Conservation (phyloP, 2,329 filamentous ascomycete genomes). For the Aspergillus sp. region DNA sequence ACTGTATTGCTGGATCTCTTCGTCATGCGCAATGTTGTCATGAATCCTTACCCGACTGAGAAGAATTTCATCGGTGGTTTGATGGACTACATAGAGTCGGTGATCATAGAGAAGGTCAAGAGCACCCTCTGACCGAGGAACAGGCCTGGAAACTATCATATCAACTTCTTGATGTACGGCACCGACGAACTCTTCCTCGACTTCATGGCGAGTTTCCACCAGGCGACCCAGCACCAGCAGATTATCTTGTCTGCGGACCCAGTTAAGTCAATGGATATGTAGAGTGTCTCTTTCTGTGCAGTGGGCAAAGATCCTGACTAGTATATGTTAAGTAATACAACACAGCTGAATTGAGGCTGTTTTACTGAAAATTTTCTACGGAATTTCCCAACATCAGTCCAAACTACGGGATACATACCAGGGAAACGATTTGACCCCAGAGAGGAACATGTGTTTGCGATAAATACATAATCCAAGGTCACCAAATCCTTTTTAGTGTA, state of each 20-base stretch:
- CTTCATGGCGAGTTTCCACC: constrained; percentile 35
- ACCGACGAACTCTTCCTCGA: constrained; percentile 27
- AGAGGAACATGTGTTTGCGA: too few species aligned
- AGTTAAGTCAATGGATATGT: too few species aligned
- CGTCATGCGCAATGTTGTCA: constrained; percentile 44
- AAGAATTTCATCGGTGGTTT: constrained; percentile 2
- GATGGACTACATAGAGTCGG: not conserved
- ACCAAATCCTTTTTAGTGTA: too few species aligned
- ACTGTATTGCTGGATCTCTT: constrained; percentile 36
- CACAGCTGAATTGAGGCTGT: too few species aligned
- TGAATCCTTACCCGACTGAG: constrained; percentile 28
- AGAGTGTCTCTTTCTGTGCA: too few species aligned
- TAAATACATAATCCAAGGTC: too few species aligned
- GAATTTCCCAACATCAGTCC: too few species aligned
- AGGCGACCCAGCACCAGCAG: constrained; percentile 37
- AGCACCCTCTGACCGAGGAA: constrained; percentile 1
- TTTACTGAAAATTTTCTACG: too few species aligned
- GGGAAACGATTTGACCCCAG: too few species aligned
- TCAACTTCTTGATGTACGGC: constrained; percentile 18
- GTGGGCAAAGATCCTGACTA: too few species aligned
- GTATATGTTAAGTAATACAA: too few species aligned
- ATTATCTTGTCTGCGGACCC: constrained; percentile 18
- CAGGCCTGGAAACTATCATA: not conserved
- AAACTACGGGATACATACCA: too few species aligned
- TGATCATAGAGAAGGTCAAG: constrained; percentile 4